Evolutionary conservation across 2,329 filamentous ascomycete genomes (phyloP), one percentile per base, ranked within the genome.

Genomic region (Monosporascus ibericus): DNA sequence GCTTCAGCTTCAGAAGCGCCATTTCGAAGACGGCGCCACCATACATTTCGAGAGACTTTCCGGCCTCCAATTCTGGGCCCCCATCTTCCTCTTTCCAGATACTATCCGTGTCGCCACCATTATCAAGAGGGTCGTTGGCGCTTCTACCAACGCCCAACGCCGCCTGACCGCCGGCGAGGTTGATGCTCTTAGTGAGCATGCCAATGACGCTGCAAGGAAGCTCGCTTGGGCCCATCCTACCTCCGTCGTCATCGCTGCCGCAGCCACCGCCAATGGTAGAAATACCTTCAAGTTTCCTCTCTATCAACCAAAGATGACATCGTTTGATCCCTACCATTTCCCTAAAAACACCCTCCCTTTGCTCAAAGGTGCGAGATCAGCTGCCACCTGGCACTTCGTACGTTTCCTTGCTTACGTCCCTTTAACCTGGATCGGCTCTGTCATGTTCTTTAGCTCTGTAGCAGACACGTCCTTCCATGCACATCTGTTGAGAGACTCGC

Each of bases 271-370:
- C 36, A 53, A 58, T 9, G 63, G 64, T 5, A 65, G 68, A 40
- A 57, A 57, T 20, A 68, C 60, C 3, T 73, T 69, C 58, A 66
- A 64, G 6, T 76, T 77, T 56, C 72, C 73, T 17, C 65, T 76
- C 40, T 71, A 66, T 59, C 65, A 60, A 38, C 71, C 72, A 2
- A 66, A 68, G 44, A 58, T 62, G 38, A 48, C 52, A 20, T 59
- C 47, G 27, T 68, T 70, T 38, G 60, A 69, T 50, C 68, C 70
- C 8, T 30, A 50, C 30, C 49, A 52, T 14, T 72, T 72, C 44
- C 69, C 70, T 4, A 48, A 51, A 6, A 55, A 51, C 40, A 42
- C 44, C 3, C 17, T 51, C 18, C 58, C 61, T 5, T 27, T 67
- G n/a, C 40, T 68, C 2, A 61, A 55, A 3, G 69, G 68, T 3